A percentile compares a stretch with the other conserved stretches of the same genome.
These are phyloP conservation scores for Wickerhamiella infanticola DNA, from an alignment of 1,139 yeast species.

Conservation along the genomic window DNA sequence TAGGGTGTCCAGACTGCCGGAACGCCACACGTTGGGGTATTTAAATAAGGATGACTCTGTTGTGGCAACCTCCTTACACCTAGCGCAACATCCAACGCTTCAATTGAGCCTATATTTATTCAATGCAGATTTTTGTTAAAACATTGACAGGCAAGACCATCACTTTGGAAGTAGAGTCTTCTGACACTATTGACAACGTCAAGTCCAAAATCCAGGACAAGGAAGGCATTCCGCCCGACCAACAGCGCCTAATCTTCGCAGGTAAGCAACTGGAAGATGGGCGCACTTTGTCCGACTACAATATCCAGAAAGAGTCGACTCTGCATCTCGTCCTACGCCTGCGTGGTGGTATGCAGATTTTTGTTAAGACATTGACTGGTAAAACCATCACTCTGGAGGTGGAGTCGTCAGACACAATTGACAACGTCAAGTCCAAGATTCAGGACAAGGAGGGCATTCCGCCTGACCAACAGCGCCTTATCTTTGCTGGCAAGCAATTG, in stretches of 20 bases:
- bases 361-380: slow-evolving; percentile 66
- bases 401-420: slow-evolving; percentile 74
- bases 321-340: slow-evolving; percentile 57
- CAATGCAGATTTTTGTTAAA: slow-evolving; percentile 65
- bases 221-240: slow-evolving; percentile 82
- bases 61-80: background rate
- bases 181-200: slow-evolving; percentile 75
- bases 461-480: slow-evolving; percentile 74
- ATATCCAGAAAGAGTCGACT: slow-evolving; percentile 65
- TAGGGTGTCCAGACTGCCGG: background rate
- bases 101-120: slow-evolving; percentile 12
- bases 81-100: background rate
- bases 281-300: slow-evolving; percentile 65
- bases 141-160: slow-evolving; percentile 70
- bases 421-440: slow-evolving; percentile 68
- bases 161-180: slow-evolving; percentile 74
- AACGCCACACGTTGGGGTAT: slow-evolving; percentile 1
- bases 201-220: slow-evolving; percentile 74
- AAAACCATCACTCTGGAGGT: slow-evolving; percentile 76
- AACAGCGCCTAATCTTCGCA: slow-evolving; percentile 71
- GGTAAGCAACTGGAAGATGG: slow-evolving; percentile 83
- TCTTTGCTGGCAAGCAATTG: slow-evolving; percentile 76
- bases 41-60: background rate
- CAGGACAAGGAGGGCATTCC: slow-evolving; percentile 83
- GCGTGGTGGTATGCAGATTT: slow-evolving; percentile 68